A percentile compares a stretch with the other conserved stretches of the same genome.
phyloP scores from a whole-genome alignment of 148 eudicot genomes.

The Salicornia ramosissima region DNA sequence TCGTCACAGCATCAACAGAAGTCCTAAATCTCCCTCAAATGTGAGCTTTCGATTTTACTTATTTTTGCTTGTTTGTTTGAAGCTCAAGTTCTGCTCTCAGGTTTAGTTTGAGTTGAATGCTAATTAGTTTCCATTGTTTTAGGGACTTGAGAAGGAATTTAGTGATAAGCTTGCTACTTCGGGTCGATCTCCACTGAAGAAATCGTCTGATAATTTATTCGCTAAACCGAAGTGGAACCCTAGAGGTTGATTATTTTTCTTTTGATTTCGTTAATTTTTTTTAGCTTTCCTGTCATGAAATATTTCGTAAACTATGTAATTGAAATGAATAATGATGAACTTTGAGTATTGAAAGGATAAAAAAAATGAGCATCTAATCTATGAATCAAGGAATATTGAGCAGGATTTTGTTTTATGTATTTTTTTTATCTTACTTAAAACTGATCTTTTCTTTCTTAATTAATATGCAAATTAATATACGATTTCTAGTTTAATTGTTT shows the following conservation, averaged over 20 bases:
- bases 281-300: neutral
- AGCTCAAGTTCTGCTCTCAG: neutral
- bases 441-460: too few species aligned
- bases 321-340: neutral
- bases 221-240: slow-evolving; percentile 73
- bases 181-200: slow-evolving; percentile 35
- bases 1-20: slow-evolving; percentile 37
- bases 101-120: neutral
- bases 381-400: neutral
- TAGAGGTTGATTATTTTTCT: slow-evolving; percentile 30
- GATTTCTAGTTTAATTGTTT: neutral
- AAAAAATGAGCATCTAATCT: neutral
- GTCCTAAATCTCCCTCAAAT: slow-evolving; percentile 43
- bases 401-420: neutral
- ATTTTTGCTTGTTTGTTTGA: too few species aligned
- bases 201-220: slow-evolving; percentile 41
- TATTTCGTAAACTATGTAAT: neutral
- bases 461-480: too few species aligned
- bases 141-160: slow-evolving; percentile 39
- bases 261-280: neutral
- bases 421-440: neutral
- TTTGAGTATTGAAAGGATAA: too few species aligned
- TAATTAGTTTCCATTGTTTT: neutral
- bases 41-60: slow-evolving; percentile 26
- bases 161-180: slow-evolving; percentile 25